These are phyloP conservation scores for Leucaena leucocephala DNA, from an alignment of 306 rosid genomes.

Conservation along the genomic window DNA sequence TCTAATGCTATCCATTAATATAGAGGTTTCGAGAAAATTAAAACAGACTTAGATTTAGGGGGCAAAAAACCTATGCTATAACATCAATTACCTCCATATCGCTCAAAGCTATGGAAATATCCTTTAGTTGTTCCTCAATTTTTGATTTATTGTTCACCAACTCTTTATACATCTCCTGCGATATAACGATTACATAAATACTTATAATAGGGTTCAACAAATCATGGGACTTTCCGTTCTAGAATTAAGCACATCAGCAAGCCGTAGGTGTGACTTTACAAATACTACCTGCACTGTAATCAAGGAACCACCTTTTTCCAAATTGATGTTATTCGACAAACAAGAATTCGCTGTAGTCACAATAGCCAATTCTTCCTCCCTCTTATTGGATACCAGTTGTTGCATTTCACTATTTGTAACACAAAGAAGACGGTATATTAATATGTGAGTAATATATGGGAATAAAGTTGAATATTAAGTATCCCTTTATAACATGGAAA, in stretches of 20 bases:
- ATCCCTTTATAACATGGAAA: not conserved
- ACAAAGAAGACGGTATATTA: not conserved
- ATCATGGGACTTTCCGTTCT: conserved; percentile 3
- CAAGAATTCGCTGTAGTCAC: conserved; percentile 48
- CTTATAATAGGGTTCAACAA: conserved; percentile 6
- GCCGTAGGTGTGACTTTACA: not conserved
- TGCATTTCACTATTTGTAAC: conserved; percentile 47
- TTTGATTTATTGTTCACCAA: conserved; percentile 51
- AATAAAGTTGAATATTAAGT: not conserved
- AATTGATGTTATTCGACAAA: conserved; percentile 39
- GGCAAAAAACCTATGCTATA: not conserved
- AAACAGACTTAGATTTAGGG: not conserved
- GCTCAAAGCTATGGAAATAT: conserved; percentile 50
- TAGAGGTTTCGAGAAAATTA: not conserved
- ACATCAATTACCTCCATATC: conserved; percentile 54
- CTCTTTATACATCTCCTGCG: conserved; percentile 61
- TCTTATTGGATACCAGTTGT: conserved; percentile 48
- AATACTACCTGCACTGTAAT: conserved; percentile 58
- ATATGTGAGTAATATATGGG: not conserved
- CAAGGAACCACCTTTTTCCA: conserved; percentile 44
- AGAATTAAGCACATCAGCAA: conserved; percentile 9
- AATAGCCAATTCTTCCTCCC: conserved; percentile 46
- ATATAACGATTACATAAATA: not conserved
- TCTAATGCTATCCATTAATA: not conserved
- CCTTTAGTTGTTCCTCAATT: conserved; percentile 63